phyloP scores from a whole-genome alignment of 345 rosid genomes.

The Brassica incana region DNA sequence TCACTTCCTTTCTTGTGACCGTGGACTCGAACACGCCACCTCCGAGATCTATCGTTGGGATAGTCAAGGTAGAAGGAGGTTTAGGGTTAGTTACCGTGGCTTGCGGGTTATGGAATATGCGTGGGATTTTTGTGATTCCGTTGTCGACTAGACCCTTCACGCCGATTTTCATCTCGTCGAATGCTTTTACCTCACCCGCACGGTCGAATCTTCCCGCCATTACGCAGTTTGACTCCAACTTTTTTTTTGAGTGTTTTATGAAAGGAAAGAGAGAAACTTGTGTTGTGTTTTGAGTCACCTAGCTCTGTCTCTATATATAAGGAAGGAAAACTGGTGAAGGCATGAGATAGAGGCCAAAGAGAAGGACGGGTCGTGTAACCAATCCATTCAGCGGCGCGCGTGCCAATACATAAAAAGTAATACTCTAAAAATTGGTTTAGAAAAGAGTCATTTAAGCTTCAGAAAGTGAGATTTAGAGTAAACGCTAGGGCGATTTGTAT shows the following conservation, averaged over 20 bases:
- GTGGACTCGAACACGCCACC: background rate
- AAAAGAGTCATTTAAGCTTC: too few species aligned
- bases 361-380: too few species aligned
- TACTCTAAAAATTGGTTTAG: too few species aligned
- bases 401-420: too few species aligned
- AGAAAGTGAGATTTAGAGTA: too few species aligned
- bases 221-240: background rate
- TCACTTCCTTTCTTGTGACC: background rate
- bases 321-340: background rate
- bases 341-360: background rate
- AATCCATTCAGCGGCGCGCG: too few species aligned
- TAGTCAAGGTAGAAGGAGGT: background rate
- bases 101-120: background rate
- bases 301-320: background rate
- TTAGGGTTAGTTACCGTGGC: background rate
- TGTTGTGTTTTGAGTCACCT: background rate
- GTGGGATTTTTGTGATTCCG: background rate
- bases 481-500: too few species aligned
- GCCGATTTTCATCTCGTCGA: background rate
- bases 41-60: background rate
- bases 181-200: background rate
- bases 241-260: background rate
- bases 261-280: background rate
- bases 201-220: background rate
- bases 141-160: background rate